phyloP scores from a whole-genome alignment of 2,329 filamentous ascomycete genomes.

The Furcasterigmium furcatum region DNA sequence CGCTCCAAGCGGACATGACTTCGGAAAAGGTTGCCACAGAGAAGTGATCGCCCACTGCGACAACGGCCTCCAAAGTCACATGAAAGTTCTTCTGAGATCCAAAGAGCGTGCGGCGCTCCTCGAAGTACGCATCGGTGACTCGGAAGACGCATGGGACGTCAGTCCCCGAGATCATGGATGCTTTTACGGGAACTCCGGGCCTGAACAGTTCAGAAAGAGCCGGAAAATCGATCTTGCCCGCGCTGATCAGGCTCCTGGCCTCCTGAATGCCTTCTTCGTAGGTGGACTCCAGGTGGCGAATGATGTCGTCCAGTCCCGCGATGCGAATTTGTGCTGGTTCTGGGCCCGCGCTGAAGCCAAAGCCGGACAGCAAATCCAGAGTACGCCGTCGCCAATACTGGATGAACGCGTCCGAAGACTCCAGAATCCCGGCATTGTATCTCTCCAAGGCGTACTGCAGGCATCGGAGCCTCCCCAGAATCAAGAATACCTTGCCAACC shows the following conservation, averaged over 20 bases:
- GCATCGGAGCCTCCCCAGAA: not conserved
- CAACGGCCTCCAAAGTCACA: constrained; percentile 4
- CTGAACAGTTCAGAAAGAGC: constrained; percentile 5
- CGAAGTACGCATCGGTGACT: constrained; percentile 3
- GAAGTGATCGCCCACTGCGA: constrained; percentile 5
- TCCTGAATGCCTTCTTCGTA: not conserved
- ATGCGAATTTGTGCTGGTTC: not conserved
- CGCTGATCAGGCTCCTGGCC: constrained; percentile 1
- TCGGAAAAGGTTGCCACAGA: constrained; percentile 6
- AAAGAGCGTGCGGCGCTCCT: constrained; percentile 5
- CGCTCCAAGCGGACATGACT: constrained; percentile 3
- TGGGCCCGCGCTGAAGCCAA: not conserved
- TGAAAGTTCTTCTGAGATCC: constrained; percentile 5
- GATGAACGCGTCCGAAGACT: not conserved
- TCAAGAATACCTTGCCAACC: constrained; percentile 3
- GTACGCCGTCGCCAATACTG: constrained; percentile 4
- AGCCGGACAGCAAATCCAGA: constrained; percentile 3
- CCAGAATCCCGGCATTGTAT: constrained; percentile 1
- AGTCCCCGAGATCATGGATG: not conserved
- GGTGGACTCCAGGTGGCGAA: not conserved
- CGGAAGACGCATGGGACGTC: constrained; percentile 1
- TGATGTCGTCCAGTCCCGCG: not conserved
- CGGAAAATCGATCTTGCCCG: constrained; percentile 1
- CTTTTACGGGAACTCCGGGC: constrained; percentile 2
- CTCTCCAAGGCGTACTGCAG: constrained; percentile 1